Evolutionary conservation across 345 rosid genomes (phyloP).

Genomic region (Barbarea vulgaris): DNA sequence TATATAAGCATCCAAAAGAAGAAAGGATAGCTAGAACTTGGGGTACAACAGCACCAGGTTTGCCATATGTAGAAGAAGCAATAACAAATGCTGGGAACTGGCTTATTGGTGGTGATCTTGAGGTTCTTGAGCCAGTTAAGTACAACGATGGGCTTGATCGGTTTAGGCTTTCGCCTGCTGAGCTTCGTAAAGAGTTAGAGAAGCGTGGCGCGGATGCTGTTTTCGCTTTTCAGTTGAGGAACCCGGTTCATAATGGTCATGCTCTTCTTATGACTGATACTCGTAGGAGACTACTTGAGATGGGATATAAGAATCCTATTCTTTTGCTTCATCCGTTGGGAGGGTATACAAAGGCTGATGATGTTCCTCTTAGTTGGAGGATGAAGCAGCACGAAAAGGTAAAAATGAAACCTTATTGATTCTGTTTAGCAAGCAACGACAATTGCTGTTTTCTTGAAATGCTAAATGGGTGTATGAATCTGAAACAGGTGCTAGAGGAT

Average conservation of each 20-base stretch:
- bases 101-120: slow-evolving; percentile 94
- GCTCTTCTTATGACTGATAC: slow-evolving; percentile 98
- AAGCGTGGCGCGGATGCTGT: slow-evolving; percentile 95
- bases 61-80: slow-evolving; percentile 84
- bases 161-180: slow-evolving; percentile 83
- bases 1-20: slow-evolving; percentile 96
- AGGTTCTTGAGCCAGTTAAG: slow-evolving; percentile 88
- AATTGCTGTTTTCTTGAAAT: neutral
- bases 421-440: too few species aligned
- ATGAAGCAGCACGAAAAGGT: slow-evolving; percentile 99
- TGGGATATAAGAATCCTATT: slow-evolving; percentile 93
- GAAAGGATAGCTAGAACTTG: slow-evolving; percentile 96
- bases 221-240: slow-evolving; percentile 98
- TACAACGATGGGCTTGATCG: slow-evolving; percentile 89
- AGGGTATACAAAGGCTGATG: slow-evolving; percentile 96
- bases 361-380: slow-evolving; percentile 96
- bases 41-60: slow-evolving; percentile 95
- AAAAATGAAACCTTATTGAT: too few species aligned
- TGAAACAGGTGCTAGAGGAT: slow-evolving; percentile 80
- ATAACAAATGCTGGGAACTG: slow-evolving; percentile 80
- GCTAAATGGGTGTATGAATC: neutral
- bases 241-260: slow-evolving; percentile 98
- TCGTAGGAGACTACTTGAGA: slow-evolving; percentile 83
- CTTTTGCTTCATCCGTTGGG: slow-evolving; percentile 97
- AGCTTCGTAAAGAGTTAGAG: slow-evolving; percentile 74